Conservation (phyloP, 768 basidiomycete species). For the Suillus subluteus region DNA sequence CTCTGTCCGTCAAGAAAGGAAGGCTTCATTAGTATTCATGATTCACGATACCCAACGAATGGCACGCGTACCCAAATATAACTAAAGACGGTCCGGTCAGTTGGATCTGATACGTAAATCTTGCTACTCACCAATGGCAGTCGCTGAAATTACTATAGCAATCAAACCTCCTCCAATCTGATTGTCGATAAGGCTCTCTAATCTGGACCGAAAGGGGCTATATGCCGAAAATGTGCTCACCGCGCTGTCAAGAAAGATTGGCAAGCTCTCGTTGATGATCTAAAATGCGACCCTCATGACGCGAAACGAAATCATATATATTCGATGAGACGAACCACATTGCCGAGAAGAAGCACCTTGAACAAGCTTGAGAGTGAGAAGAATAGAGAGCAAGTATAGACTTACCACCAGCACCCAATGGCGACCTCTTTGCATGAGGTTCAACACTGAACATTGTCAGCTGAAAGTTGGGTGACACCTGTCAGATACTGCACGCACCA, state of each 20-base stretch:
- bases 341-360: conserved; percentile 83
- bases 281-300: conserved; percentile 27
- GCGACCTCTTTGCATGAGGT: conserved; percentile 63
- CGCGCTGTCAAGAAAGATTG: conserved; percentile 80
- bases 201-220: neutral
- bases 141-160: conserved; percentile 76
- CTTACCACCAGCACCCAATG: conserved; percentile 94
- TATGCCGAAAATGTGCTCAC: conserved; percentile 28
- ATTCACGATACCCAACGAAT: neutral
- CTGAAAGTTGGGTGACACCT: conserved; percentile 8
- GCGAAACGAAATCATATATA: neutral
- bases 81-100: conserved; percentile 44
- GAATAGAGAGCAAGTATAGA: neutral
- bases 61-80: conserved; percentile 71
- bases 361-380: conserved; percentile 9
- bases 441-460: conserved; percentile 44
- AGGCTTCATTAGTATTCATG: neutral
- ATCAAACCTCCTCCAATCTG: conserved; percentile 71
- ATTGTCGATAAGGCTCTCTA: neutral
- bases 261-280: conserved; percentile 84
- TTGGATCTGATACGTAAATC: conserved; percentile 8
- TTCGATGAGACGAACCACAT: conserved; percentile 63
- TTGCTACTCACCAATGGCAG: conserved; percentile 46
- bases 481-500: conserved; percentile 45
- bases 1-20: neutral